Base-by-base conservation (phyloP, 768 basidiomycete species). In the Cystoderma amianthinum region DNA sequence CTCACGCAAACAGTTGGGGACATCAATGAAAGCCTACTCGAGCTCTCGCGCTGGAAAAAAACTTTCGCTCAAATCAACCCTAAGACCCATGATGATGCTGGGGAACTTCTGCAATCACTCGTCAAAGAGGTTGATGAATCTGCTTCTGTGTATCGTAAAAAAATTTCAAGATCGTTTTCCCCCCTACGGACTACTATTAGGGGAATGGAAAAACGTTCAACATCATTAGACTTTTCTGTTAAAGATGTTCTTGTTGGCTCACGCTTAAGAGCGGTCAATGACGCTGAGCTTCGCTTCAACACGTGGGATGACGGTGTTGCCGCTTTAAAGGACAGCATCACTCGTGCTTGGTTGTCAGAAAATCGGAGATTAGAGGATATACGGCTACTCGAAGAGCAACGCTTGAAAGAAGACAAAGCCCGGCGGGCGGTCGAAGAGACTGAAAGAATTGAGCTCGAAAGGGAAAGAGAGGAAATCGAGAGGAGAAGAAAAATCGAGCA, bases 161-260 rank as follows among this genome's bases (percentile, higher is more conserved):
- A 56, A 21, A 62, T 77, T 46, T 57, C 65, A 10, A 65, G 67
- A 17, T 74, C 74, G 0, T 60, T 85, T 32, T 71, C 76, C 13
- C 62, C 69, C 4, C 67, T 80, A 33, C 78, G 72, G 15, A 73
- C 77, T 33, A 57, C 75, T 2, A 61, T 87, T 15, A 67, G 68
- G 15, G 61, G 59, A 17, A 77, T 90, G 67, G 76, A 81, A n/a
- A 49, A 63, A 22, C 45, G 58, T 6, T 68, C 76, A 23, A 60
- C 63, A 33, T 55, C 61, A 1, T 57, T 63, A 21, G 76, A 80
- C 39, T 41, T 62, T 13, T 52, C 64, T 32, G 59, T 71, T n/a
- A 68, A 71, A 32, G 71, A 79, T 36, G 53, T 54, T 16, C 42
- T 87, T 1, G 68, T 75, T 42, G 56, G 63, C 15, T 56, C 77